phyloP scores from a whole-genome alignment of 1,284 basidiomycete species.

The Gymnopus androsaceus region DNA sequence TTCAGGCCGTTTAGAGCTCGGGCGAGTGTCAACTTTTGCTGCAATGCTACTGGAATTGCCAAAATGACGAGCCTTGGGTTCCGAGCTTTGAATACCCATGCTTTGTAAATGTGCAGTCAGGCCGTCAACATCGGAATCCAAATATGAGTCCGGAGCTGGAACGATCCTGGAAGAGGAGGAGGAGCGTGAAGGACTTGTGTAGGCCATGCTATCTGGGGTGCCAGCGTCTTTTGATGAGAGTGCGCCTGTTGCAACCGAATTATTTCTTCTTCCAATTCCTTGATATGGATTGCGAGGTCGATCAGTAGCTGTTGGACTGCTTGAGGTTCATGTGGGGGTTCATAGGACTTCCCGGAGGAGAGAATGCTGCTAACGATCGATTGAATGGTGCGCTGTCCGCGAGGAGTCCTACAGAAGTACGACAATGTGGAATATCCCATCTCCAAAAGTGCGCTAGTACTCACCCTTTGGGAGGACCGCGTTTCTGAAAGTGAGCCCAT shows the following conservation, averaged over 20 bases:
- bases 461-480: slow-evolving; percentile 9
- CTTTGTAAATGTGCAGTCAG: not conserved
- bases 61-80: no score
- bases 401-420: not conserved
- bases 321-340: slow-evolving; percentile 1
- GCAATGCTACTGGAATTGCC: no score
- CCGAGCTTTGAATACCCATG: not conserved
- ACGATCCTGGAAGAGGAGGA: no score
- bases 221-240: not conserved
- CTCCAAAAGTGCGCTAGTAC: not conserved
- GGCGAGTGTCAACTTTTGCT: not conserved
- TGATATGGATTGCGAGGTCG: slow-evolving; percentile 3
- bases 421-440: not conserved
- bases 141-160: not conserved
- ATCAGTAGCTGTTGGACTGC: slow-evolving; percentile 1
- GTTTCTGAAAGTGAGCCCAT: slow-evolving; percentile 7
- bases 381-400: not conserved
- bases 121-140: slow-evolving; percentile 3
- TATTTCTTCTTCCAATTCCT: not conserved
- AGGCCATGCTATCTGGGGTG: not conserved
- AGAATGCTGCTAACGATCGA: slow-evolving; percentile 2
- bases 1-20: slow-evolving; percentile 17
- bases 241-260: not conserved
- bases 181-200: no score
- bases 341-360: not conserved